phyloP scores from a whole-genome alignment of 129 eudicot genomes.

The Scalesia atractyloides region DNA sequence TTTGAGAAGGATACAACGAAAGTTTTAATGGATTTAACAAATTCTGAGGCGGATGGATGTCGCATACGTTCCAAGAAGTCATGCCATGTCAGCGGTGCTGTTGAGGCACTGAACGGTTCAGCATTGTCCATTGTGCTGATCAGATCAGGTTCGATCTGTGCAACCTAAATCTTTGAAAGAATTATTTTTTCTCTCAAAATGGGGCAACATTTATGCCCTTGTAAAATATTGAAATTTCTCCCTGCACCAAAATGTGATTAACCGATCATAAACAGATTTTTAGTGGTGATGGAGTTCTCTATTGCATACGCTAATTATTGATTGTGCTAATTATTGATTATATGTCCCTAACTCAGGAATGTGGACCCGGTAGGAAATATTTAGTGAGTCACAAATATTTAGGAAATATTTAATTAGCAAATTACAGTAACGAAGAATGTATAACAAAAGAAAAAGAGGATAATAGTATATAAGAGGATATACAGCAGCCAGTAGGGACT shows the following conservation, averaged over 20 bases:
- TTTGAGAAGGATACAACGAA: constrained; percentile 81
- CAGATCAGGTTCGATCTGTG: constrained; percentile 6
- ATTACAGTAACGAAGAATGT: background rate
- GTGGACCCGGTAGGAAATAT: background rate
- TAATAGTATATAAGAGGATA: background rate
- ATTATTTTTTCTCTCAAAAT: background rate
- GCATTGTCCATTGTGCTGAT: constrained; percentile 54
- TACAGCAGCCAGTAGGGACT: background rate
- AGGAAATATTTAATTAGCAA: too few relatives aligned
- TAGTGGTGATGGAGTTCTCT: background rate
- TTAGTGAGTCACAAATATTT: background rate
- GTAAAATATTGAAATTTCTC: constrained; percentile 4
- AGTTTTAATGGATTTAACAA: constrained; percentile 87
- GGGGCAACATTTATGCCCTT: constrained; percentile 10
- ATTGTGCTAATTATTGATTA: background rate
- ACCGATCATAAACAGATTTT: constrained; percentile 1
- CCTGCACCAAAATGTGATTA: constrained; percentile 22
- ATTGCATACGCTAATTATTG: background rate
- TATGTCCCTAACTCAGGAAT: background rate
- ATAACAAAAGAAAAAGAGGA: background rate
- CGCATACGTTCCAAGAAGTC: constrained; percentile 94
- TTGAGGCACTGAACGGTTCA: constrained; percentile 73
- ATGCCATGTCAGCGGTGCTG: constrained; percentile 89
- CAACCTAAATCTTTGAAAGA: background rate
- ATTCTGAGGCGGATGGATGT: constrained; percentile 78